These are phyloP conservation scores for Ceratocystis eucalypticola DNA, from an alignment of 2,329 filamentous ascomycete species.

Conservation along the genomic window DNA sequence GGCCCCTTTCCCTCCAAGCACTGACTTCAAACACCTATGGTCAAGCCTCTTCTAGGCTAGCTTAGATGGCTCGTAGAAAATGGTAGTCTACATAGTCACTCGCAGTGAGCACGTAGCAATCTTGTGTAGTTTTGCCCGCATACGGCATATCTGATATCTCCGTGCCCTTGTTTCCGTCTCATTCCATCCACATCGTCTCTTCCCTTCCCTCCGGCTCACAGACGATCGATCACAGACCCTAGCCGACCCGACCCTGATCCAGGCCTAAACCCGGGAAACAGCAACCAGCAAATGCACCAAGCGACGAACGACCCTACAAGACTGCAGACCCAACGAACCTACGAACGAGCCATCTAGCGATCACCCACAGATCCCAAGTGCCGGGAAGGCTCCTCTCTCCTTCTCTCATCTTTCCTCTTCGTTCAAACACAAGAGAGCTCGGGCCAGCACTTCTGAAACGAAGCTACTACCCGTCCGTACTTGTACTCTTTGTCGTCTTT, in stretches of 20 bases:
- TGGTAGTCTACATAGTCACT: too few species aligned
- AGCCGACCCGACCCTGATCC: too few species aligned
- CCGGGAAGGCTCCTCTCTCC: not conserved
- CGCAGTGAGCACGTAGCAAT: too few species aligned
- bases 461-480: not conserved
- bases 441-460: slow-evolving; percentile 4
- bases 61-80: too few species aligned
- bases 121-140: too few species aligned
- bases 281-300: not conserved
- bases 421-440: not conserved
- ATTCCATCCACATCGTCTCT: not conserved
- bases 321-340: not conserved
- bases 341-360: not conserved
- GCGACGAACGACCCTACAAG: not conserved
- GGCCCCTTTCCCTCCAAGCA: too few species aligned
- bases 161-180: too few species aligned
- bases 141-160: too few species aligned
- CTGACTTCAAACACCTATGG: too few species aligned
- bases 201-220: not conserved
- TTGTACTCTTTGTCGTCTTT: too few species aligned
- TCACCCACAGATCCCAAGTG: not conserved
- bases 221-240: not conserved
- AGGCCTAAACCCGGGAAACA: too few species aligned
- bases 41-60: too few species aligned
- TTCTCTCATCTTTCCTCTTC: not conserved